Conservation (phyloP, 208 protist species). For the Leishmania gerbilli region DNA sequence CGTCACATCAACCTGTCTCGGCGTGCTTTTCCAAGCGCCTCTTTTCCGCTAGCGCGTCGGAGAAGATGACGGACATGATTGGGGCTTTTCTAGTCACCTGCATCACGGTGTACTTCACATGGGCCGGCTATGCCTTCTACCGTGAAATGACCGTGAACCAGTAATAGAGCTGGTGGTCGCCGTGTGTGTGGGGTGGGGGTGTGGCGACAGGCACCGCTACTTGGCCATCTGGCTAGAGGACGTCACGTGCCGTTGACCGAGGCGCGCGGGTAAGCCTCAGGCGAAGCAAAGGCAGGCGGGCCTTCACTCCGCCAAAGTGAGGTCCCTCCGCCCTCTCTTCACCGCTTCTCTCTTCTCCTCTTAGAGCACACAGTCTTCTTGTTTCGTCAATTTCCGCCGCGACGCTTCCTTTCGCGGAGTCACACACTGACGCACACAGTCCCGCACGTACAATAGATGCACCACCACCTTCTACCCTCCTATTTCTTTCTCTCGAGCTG, state of each 20-base stretch:
- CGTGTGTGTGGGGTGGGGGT: background rate
- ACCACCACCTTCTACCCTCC: background rate
- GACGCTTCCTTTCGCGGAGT: background rate
- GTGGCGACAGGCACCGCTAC: background rate
- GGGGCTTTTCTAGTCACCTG: slow-evolving; percentile 68
- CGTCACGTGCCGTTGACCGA: background rate
- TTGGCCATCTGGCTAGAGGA: background rate
- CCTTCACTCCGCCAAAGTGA: background rate
- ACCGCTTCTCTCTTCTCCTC: background rate
- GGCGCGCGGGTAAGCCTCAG: background rate
- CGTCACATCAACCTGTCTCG: background rate
- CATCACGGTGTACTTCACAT: slow-evolving; percentile 78
- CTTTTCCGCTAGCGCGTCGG: background rate
- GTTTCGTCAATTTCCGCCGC: background rate
- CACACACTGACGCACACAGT: background rate
- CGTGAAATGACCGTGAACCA: slow-evolving; percentile 33
- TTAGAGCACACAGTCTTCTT: background rate
- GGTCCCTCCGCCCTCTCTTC: no score
- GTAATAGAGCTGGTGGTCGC: background rate
- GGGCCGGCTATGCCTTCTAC: slow-evolving; percentile 71
- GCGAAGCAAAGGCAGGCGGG: background rate
- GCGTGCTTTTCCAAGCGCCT: background rate
- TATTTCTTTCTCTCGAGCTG: background rate
- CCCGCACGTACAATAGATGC: background rate
- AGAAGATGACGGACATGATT: slow-evolving; percentile 37